Base-by-base conservation (phyloP, 1,284 basidiomycete species). In the Marasmius tenuissimus region DNA sequence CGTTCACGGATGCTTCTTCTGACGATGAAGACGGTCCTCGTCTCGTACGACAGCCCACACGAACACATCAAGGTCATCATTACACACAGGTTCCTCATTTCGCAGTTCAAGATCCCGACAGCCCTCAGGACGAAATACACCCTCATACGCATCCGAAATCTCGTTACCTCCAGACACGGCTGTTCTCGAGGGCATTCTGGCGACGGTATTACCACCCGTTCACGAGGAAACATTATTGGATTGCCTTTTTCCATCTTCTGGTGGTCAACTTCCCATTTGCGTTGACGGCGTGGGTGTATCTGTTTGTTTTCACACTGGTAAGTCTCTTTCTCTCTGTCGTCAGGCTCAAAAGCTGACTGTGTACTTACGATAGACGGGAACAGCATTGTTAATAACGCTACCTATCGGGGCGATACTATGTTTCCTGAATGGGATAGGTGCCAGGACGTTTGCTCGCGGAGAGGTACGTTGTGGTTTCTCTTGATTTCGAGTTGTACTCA, bases 251-350 rank as follows among this genome's bases (percentile, higher is more conserved):
- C 54, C 91, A 93, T 69, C 77, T 93, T 16, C 69, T 85, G 57
- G 74, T 89, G 20, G 57, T 93, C 65, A 93, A 93, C 73, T 91
- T 93, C 68, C 89, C 89, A 0, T 92, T 84, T 68, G 88, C 89
- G 10, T 74, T 93, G 60, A 68, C 78, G 18, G 86, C 89, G 14
- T 92, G 88, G 86, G 69, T 91, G 4, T 92, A 86, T 71, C 77
- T 91, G 6, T 91, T 93, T 66, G 85, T 90, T 22, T 89, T 92
- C 68, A 92, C 91, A 1, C 72, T 93, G 73, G 90, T 92, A 68
- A 68, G 86, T 79, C 33, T 38, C 57, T 63, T 57, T 47, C 37
- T 35, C 18, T 58, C 34, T 58, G 49, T 39, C 33, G 65, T 22
- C 54, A 48, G 48, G n/a, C 47, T 51, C 58, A 27, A 22, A 55